phyloP scores from a whole-genome alignment of 2,329 filamentous ascomycete genomes.

The Hymenoscyphus linearis region DNA sequence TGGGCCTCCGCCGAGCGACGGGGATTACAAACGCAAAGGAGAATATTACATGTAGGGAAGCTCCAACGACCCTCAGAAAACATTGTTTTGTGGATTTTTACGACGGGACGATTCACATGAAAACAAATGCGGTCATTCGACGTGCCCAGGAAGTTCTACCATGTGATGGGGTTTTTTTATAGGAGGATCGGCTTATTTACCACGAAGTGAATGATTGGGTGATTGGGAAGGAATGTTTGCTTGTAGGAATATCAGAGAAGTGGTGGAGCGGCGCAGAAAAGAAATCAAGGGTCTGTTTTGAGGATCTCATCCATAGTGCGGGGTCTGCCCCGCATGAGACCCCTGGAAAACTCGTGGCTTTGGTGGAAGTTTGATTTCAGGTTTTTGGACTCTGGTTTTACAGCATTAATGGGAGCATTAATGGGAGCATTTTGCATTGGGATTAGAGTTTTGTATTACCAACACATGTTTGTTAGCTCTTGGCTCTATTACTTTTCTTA shows the following conservation, averaged over 20 bases:
- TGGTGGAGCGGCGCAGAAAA: neutral
- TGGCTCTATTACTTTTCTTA: neutral
- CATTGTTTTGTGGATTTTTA: neutral
- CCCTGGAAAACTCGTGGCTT: neutral
- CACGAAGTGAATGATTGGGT: neutral
- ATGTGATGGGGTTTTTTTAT: neutral
- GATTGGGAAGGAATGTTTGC: neutral
- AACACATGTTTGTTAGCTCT: neutral
- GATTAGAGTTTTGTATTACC: neutral
- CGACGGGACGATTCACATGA: neutral
- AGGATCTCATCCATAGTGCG: neutral
- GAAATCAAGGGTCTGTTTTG: neutral
- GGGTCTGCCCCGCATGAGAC: conserved; percentile 4
- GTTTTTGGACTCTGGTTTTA: neutral
- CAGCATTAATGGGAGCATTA: neutral
- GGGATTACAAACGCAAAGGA: neutral
- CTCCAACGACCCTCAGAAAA: neutral
- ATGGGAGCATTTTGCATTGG: neutral
- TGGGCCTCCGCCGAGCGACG: neutral
- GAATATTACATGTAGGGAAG: neutral
- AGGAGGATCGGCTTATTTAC: neutral
- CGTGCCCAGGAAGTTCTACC: neutral
- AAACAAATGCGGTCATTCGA: neutral
- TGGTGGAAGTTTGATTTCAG: neutral
- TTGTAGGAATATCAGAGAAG: neutral